Evolutionary conservation across 1,139 yeast genomes (phyloP), one percentile per base, ranked within the genome.

Genomic region (Blastobotrys indianensis): DNA sequence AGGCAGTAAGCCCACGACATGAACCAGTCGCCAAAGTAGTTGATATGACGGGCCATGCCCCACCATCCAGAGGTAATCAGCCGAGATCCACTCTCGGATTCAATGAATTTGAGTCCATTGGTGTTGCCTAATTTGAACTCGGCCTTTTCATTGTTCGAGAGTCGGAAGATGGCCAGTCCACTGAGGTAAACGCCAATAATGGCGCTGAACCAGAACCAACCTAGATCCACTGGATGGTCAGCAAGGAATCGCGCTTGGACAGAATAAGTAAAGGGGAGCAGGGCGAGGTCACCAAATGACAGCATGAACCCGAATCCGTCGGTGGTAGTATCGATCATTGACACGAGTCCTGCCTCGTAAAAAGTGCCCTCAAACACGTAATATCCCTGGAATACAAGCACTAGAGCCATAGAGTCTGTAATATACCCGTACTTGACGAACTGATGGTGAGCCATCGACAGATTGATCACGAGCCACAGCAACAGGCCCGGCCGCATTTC

Each of bases 251-350:
- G 75, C 2, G 95, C 75, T 62, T 92, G 98, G 51, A 92, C 64
- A 4, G 92, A 76, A 64, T 94, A 92, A 1, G 95, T 77, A 72
- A 92, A 90, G 28, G 98, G 98, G n/a, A 92, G 87, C 73, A 94
- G 77, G 1, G 94, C 80, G 59, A 92, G 73, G 63, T 92, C 98
- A 31, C 98, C 98, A 69, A 90, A 90, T 7, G 90, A 79, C 44
- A 92, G 72, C 98, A 92, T 92, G 68, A 82, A 88, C 1, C 98
- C 98, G 64, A 92, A 87, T 0, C 98, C 98, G 67, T 92, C 98
- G 15, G 96, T 86, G 11, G 95, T 85, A 45, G 88, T 79, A 62
- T 92, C 98, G 75, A 92, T 90, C 97, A 94, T 94, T 4, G 94
- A 80, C 51, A 92, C 71, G 12, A 83, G 75, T 10, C 97, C 97